These are phyloP conservation scores for Phaeophleospora eucalypticola DNA, from an alignment of 2,329 filamentous ascomycete genomes.

Conservation along the genomic window DNA sequence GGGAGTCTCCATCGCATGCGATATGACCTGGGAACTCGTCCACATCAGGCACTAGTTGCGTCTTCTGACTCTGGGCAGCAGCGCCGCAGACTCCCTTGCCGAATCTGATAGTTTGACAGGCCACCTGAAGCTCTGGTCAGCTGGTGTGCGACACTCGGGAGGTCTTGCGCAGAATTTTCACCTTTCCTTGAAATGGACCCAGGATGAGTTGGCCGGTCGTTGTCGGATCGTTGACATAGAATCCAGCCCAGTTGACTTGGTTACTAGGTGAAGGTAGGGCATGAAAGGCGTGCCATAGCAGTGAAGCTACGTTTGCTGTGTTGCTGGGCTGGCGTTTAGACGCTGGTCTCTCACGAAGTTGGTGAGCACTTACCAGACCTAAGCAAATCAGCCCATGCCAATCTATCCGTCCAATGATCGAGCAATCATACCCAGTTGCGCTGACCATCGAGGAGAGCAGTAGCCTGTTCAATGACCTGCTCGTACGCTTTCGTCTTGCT, in stretches of 20 bases:
- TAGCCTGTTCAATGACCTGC: slow-evolving; percentile 67
- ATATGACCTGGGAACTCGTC: slow-evolving; percentile 75
- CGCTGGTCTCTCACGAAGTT: background rate
- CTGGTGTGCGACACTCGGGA: background rate
- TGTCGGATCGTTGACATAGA: slow-evolving; percentile 63
- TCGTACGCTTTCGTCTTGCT: slow-evolving; percentile 69
- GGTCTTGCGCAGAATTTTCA: slow-evolving; percentile 4
- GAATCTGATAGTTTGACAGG: slow-evolving; percentile 73
- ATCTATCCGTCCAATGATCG: background rate
- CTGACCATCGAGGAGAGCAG: slow-evolving; percentile 66
- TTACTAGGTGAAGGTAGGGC: slow-evolving; percentile 63
- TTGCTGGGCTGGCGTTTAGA: slow-evolving; percentile 51
- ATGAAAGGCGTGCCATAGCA: slow-evolving; percentile 76
- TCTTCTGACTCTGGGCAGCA: slow-evolving; percentile 57
- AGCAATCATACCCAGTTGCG: slow-evolving; percentile 69
- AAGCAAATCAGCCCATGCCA: background rate
- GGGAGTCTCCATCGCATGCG: slow-evolving; percentile 71
- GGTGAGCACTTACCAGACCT: slow-evolving; percentile 20
- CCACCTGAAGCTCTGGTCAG: slow-evolving; percentile 35
- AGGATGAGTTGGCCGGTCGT: slow-evolving; percentile 59
- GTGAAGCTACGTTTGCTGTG: slow-evolving; percentile 68
- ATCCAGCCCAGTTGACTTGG: slow-evolving; percentile 76
- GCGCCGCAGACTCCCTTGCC: slow-evolving; percentile 71
- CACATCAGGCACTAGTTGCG: slow-evolving; percentile 66
- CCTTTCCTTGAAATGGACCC: slow-evolving; percentile 74